phyloP scores from a whole-genome alignment of 148 eudicot genomes.

The Silene uniflora region DNA sequence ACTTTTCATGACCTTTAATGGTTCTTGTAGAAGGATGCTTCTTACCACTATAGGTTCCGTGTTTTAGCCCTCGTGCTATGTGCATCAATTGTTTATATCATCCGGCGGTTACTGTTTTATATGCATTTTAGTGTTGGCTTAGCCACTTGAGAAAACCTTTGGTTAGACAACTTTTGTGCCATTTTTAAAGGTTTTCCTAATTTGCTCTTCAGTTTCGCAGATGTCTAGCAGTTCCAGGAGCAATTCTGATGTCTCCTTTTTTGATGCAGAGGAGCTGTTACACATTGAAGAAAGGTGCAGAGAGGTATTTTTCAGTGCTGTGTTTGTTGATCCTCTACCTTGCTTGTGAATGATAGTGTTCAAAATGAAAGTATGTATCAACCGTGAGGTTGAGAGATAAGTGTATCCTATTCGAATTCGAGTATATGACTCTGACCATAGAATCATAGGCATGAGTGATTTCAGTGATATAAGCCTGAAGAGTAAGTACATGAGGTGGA shows the following conservation, averaged over 20 bases:
- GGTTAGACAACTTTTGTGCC: not conserved
- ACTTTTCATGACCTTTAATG: not conserved
- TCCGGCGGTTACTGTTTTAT: not conserved
- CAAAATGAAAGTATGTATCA: not conserved
- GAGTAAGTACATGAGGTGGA: not conserved
- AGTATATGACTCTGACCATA: not conserved
- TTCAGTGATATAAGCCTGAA: not conserved
- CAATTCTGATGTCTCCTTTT: constrained; percentile 41
- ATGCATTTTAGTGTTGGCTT: not conserved
- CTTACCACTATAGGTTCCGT: too few relatives aligned
- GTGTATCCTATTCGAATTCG: not conserved
- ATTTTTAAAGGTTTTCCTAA: not conserved
- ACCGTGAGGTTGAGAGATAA: constrained; percentile 3
- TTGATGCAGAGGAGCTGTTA: constrained; percentile 51
- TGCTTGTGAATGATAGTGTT: too few relatives aligned
- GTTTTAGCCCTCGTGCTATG: too few relatives aligned
- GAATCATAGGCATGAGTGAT: not conserved
- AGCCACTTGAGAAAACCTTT: not conserved
- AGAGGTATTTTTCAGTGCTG: constrained; percentile 49
- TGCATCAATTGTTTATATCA: not conserved
- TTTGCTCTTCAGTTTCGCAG: constrained; percentile 29
- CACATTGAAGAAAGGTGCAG: constrained; percentile 60
- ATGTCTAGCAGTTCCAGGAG: constrained; percentile 66
- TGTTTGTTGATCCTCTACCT: not conserved
- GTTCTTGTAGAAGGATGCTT: constrained; percentile 5